Percentiles rank a stretch among this genome's conserved stretches.
Conservation (phyloP, 106 monocot genomes). For the Dendrobium huoshanense region DNA sequence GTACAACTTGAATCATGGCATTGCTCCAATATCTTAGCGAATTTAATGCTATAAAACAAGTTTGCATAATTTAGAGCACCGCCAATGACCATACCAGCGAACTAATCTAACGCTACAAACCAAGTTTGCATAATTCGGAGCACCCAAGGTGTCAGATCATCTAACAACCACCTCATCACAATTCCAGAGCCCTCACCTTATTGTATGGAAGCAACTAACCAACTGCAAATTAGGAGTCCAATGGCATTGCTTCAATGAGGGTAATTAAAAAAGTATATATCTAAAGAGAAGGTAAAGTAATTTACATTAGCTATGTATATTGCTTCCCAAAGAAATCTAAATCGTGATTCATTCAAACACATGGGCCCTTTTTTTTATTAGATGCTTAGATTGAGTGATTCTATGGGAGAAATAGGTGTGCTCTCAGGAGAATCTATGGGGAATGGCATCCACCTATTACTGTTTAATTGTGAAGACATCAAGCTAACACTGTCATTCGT, state of each 20-base stretch:
- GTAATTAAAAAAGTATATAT: background rate
- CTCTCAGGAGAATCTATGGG: background rate
- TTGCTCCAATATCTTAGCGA: background rate
- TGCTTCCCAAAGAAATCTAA: background rate
- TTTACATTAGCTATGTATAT: background rate
- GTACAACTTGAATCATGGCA: background rate
- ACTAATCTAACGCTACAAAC: background rate
- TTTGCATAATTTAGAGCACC: background rate
- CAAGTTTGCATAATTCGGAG: background rate
- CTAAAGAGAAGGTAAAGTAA: background rate
- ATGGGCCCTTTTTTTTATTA: background rate
- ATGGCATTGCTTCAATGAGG: background rate
- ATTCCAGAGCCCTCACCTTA: background rate
- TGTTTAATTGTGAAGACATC: background rate
- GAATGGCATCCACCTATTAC: background rate
- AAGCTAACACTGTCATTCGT: background rate
- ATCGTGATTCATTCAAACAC: background rate
- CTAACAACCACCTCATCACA: background rate
- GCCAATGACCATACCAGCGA: background rate
- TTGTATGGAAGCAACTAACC: background rate
- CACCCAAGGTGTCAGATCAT: background rate
- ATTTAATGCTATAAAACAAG: background rate
- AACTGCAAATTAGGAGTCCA: background rate
- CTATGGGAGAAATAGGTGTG: background rate
- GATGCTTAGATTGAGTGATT: background rate